Conservation (phyloP, 345 rosid species). For the Brassica nigra region DNA sequence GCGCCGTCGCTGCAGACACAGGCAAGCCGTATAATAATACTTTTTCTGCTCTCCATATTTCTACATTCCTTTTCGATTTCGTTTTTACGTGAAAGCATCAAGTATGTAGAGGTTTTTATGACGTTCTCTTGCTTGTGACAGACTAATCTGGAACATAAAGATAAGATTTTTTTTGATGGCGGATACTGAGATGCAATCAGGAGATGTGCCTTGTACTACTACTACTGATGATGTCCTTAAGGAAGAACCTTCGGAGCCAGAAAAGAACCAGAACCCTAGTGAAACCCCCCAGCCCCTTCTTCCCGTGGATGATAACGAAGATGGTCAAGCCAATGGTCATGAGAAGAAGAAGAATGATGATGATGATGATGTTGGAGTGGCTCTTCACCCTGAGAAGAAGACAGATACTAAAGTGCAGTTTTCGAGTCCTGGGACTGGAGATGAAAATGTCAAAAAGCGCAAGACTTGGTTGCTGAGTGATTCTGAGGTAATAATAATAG, state of each 20-base stretch:
- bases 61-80: too few species aligned
- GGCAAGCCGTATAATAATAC: slow-evolving; percentile 2
- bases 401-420: slow-evolving; percentile 32
- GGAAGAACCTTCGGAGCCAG: slow-evolving; percentile 28
- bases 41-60: too few species aligned
- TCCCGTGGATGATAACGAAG: not conserved
- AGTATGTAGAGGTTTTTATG: not conserved
- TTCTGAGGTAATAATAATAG: slow-evolving; percentile 50
- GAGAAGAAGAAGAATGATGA: not conserved
- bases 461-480: slow-evolving; percentile 60
- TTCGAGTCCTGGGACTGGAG: slow-evolving; percentile 38
- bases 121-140: not conserved
- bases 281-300: slow-evolving; percentile 13
- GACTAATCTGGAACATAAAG: not conserved
- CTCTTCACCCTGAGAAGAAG: slow-evolving; percentile 32
- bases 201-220: slow-evolving; percentile 25
- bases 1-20: slow-evolving; percentile 7
- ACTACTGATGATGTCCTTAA: slow-evolving; percentile 18
- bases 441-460: slow-evolving; percentile 42
- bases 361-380: not conserved
- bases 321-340: slow-evolving; percentile 10
- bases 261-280: slow-evolving; percentile 24
- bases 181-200: slow-evolving; percentile 49
- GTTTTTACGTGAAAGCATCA: not conserved
- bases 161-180: slow-evolving; percentile 44